Evolutionary conservation across 306 rosid genomes (phyloP).

Genomic region (Cucumis hystrix): DNA sequence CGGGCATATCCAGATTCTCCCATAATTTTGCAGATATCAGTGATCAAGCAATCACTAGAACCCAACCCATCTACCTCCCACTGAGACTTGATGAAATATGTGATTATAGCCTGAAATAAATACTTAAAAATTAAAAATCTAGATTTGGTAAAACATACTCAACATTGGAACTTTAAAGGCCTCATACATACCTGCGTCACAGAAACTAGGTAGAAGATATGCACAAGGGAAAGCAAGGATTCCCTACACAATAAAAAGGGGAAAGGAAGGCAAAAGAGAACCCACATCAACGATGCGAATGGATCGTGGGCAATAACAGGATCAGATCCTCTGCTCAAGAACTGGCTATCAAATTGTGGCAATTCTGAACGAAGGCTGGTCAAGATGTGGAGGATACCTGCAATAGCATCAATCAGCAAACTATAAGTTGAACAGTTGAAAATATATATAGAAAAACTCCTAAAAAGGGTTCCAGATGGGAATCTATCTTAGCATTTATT

Average conservation of each 20-base stretch:
- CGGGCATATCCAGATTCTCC: slow-evolving; percentile 30
- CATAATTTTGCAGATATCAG: slow-evolving; percentile 51
- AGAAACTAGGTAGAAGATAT: slow-evolving; percentile 67
- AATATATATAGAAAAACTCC: background rate
- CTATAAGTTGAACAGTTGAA: background rate
- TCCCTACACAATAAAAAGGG: slow-evolving; percentile 75
- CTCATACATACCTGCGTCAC: slow-evolving; percentile 60
- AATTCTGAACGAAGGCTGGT: slow-evolving; percentile 32
- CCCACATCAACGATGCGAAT: slow-evolving; percentile 93
- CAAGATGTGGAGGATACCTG: slow-evolving; percentile 54
- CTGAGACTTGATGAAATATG: slow-evolving; percentile 36
- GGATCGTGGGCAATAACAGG: slow-evolving; percentile 81
- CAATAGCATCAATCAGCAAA: slow-evolving; percentile 10
- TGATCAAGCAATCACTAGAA: slow-evolving; percentile 44
- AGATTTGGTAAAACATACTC: background rate
- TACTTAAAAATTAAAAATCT: slow-evolving; percentile 12
- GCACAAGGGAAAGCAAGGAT: slow-evolving; percentile 68
- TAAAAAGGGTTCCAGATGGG: background rate
- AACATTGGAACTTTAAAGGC: slow-evolving; percentile 7
- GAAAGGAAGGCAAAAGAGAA: slow-evolving; percentile 76
- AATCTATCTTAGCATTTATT: background rate
- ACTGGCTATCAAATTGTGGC: slow-evolving; percentile 38
- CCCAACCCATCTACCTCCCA: slow-evolving; percentile 26
- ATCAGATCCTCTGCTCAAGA: slow-evolving; percentile 74
- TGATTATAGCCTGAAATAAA: slow-evolving; percentile 50